Percentiles rank a stretch among this genome's conserved stretches.
phyloP scores from a whole-genome alignment of 164 flowering plant genomes.

The Litsea cubeba region DNA sequence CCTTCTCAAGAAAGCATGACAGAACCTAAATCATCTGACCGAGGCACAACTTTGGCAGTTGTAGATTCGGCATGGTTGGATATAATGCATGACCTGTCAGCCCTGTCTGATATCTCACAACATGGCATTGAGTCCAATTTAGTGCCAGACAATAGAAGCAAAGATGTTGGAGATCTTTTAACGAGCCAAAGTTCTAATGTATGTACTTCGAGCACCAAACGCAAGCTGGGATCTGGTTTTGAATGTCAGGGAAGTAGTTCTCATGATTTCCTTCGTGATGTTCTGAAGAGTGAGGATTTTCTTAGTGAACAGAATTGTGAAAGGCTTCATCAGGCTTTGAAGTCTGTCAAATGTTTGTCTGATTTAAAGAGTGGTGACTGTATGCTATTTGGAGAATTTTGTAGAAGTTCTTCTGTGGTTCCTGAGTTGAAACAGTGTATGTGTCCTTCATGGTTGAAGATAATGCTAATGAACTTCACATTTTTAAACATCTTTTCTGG shows the following conservation, averaged over 20 bases:
- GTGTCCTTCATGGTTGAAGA: conserved; percentile 81
- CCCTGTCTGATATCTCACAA: conserved; percentile 15
- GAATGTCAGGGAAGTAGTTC: conserved; percentile 9
- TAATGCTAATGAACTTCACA: conserved; percentile 47
- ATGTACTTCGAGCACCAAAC: conserved; percentile 19
- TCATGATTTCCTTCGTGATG: conserved; percentile 28
- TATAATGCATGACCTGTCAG: conserved; percentile 60
- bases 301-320: conserved; percentile 31
- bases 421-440: conserved; percentile 33
- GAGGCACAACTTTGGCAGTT: conserved; percentile 21
- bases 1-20: conserved; percentile 10
- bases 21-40: conserved; percentile 1
- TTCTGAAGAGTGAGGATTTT: conserved; percentile 19
- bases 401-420: conserved; percentile 14
- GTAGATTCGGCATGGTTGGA: conserved; percentile 68
- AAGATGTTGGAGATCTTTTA: conserved; percentile 7
- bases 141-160: background rate
- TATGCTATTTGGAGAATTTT: conserved; percentile 12
- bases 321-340: conserved; percentile 35
- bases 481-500: conserved; percentile 60
- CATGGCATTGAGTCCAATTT: conserved; percentile 9
- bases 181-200: conserved; percentile 1
- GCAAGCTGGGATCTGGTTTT: conserved; percentile 16
- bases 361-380: conserved; percentile 12
- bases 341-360: conserved; percentile 48